phyloP scores from a whole-genome alignment of 2,329 filamentous ascomycete genomes.

The Fusarium brevicatenulatum region DNA sequence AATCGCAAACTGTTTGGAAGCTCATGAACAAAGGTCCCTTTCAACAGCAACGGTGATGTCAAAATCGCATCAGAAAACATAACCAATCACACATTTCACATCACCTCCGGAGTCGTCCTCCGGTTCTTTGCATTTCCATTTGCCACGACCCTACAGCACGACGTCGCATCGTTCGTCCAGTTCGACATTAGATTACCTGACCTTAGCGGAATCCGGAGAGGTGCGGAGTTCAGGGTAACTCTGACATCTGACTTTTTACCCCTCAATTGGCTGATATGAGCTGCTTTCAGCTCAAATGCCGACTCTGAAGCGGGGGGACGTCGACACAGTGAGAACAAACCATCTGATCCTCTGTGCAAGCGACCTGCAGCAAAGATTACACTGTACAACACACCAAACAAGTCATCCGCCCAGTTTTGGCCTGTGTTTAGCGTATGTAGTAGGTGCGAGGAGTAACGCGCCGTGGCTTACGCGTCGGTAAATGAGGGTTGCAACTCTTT shows the following conservation, averaged over 20 bases:
- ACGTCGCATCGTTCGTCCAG: background rate
- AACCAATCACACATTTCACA: background rate
- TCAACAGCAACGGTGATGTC: background rate
- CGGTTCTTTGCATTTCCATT: too few relatives aligned
- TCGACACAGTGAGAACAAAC: background rate
- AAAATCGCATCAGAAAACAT: background rate
- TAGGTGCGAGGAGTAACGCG: background rate
- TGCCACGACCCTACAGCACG: background rate
- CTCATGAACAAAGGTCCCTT: background rate
- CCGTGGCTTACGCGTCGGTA: constrained; percentile 17
- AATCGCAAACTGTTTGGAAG: background rate
- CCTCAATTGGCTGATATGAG: background rate
- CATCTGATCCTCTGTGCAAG: background rate
- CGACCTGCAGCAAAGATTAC: background rate
- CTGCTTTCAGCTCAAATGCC: background rate
- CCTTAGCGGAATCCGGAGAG: background rate
- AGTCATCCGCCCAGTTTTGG: background rate
- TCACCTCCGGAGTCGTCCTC: background rate
- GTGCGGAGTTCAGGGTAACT: background rate
- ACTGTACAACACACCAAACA: constrained; percentile 8
- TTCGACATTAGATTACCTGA: background rate
- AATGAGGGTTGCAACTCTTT: background rate
- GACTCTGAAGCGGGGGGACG: background rate
- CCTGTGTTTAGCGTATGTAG: background rate
- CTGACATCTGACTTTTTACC: background rate